Percentiles rank a stretch among this genome's conserved stretches.
Evolutionary conservation across 495 filamentous ascomycete species (phyloP).

Genomic region (Cudoniella acicularis): DNA sequence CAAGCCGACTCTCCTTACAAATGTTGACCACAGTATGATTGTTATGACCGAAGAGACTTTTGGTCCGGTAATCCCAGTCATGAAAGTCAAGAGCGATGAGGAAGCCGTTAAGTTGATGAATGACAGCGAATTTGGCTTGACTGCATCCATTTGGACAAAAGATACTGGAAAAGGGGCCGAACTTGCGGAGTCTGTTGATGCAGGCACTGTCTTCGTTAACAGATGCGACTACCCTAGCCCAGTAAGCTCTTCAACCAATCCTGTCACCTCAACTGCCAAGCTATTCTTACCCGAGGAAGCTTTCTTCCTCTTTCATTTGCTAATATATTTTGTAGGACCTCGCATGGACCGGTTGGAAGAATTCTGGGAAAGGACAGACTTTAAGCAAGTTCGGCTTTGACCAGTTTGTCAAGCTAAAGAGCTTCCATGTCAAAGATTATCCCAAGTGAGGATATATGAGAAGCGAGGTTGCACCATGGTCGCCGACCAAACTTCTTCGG

Average conservation of each 20-base stretch:
- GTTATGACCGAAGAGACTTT: constrained; percentile 97
- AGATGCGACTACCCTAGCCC: constrained; percentile 90
- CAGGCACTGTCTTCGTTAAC: constrained; percentile 96
- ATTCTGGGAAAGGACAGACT: constrained; percentile 86
- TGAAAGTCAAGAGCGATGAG: constrained; percentile 80
- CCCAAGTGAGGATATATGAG: constrained; percentile 48
- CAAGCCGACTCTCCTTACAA: constrained; percentile 75
- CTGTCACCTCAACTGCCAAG: background rate
- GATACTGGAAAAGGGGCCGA: constrained; percentile 73
- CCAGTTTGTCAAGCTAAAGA: constrained; percentile 94
- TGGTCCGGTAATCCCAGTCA: constrained; percentile 88
- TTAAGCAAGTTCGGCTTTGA: constrained; percentile 89
- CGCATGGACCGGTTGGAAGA: constrained; percentile 98
- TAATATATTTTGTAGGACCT: constrained; percentile 61
- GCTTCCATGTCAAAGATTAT: constrained; percentile 89
- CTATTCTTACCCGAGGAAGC: background rate
- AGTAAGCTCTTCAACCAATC: constrained; percentile 51
- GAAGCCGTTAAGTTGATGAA: constrained; percentile 90
- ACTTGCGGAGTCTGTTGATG: constrained; percentile 78
- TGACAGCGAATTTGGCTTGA: constrained; percentile 89
- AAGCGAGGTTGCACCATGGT: background rate
- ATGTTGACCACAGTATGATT: constrained; percentile 79
- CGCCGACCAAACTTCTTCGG: background rate
- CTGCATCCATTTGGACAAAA: constrained; percentile 98
- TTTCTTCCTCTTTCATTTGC: too few relatives aligned